Conservation (phyloP, 2,329 filamentous ascomycete genomes). For the Fusarium pininemorale region DNA sequence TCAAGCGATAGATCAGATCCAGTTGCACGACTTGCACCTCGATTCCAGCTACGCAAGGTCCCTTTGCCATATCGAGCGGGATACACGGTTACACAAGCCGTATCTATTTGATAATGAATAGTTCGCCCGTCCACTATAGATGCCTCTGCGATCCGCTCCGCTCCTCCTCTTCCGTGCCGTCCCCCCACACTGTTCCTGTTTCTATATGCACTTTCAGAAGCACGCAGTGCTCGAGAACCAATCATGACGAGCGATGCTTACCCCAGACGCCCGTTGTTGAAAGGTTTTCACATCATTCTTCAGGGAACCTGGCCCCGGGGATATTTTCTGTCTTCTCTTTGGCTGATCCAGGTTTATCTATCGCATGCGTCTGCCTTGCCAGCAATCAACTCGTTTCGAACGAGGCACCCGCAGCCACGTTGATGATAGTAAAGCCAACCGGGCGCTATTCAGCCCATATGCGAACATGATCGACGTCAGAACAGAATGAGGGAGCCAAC, state of each 20-base stretch:
- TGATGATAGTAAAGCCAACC: not conserved
- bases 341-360: not conserved
- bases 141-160: conserved; percentile 23
- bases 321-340: conserved; percentile 1
- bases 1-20: conserved; percentile 5
- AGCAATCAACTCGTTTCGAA: conserved; percentile 14
- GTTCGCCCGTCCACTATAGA: conserved; percentile 16
- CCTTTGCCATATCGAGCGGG: not conserved
- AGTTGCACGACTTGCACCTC: not conserved
- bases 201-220: conserved; percentile 7
- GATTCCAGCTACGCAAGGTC: not conserved
- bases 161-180: conserved; percentile 4
- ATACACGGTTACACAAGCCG: conserved; percentile 11
- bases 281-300: conserved; percentile 29
- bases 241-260: conserved; percentile 28
- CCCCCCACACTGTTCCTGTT: conserved; percentile 24
- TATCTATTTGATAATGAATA: conserved; percentile 1
- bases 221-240: conserved; percentile 21
- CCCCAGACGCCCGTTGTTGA: conserved; percentile 29
- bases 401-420: conserved; percentile 29
- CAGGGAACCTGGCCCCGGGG: not conserved
- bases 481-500: conserved; percentile 23
- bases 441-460: not conserved
- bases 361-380: conserved; percentile 21
- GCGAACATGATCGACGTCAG: conserved; percentile 12